phyloP scores from a whole-genome alignment of 345 rosid genomes.

The Lepidium africanum region DNA sequence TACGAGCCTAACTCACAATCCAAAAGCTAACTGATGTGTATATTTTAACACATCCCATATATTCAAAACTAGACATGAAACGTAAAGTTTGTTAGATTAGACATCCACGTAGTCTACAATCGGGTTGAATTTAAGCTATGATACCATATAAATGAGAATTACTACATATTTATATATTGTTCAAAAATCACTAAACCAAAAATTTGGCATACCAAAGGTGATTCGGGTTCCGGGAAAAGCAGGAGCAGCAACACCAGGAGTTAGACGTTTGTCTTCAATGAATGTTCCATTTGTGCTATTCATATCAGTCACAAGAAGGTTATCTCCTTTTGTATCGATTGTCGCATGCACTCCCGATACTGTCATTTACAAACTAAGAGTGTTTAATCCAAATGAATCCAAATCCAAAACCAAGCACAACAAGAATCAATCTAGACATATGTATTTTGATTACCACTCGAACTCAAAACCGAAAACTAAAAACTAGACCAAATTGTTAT shows the following conservation, averaged over 20 bases:
- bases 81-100: too few relatives aligned
- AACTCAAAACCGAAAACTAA: neutral
- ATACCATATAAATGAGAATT: too few relatives aligned
- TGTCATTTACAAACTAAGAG: constrained; percentile 1
- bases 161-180: too few relatives aligned
- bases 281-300: constrained; percentile 90
- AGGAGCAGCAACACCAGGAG: constrained; percentile 53
- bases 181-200: neutral
- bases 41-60: too few relatives aligned
- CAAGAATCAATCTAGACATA: neutral
- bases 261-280: constrained; percentile 52
- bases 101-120: too few relatives aligned
- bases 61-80: too few relatives aligned
- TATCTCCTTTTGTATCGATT: constrained; percentile 51
- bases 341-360: constrained; percentile 83
- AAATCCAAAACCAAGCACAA: neutral
- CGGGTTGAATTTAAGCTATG: too few relatives aligned
- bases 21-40: too few relatives aligned
- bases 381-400: neutral
- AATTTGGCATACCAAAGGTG: constrained; percentile 49
- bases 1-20: too few relatives aligned
- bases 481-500: neutral
- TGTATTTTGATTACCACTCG: neutral
- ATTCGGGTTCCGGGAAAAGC: constrained; percentile 52
- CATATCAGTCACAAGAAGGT: constrained; percentile 64